Base-by-base conservation (phyloP, 2,329 filamentous ascomycete species). In the Tolypocladium pustulatum region DNA sequence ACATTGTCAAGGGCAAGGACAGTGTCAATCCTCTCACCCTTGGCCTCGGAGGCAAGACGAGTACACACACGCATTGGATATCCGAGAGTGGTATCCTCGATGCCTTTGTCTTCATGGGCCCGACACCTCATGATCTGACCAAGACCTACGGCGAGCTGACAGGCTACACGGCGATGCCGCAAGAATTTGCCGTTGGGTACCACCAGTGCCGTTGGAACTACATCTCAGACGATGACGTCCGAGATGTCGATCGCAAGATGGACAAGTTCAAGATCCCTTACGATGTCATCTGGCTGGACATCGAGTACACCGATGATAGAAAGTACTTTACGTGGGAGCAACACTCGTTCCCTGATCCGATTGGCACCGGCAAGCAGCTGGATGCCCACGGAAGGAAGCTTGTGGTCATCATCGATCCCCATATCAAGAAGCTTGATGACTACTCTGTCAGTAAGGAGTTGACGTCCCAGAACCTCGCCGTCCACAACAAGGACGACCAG, bases 151-250 rank as follows among this genome's bases (percentile, higher is more conserved):
- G 87, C 62, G 90, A 96, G 71, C 83, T 99, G 53, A 99, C 94
- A 10, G 94, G 94, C 32, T 93, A 87, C 68, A 94, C 91, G 36
- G 87, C 92, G 61, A 83, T 99, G 73, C 94, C 94, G 1, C 91
- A 96, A 68, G 88, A 94, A 63, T 97, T 97, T 67, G 83, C 93
- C 2, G 85, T 99, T 64, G 94, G 85, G 15, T 97, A 97, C 73
- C 94, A 99, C 69, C 94, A 99, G 73, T 97, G 94, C 72, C 89
- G 94, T 66, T 99, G 94, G 94, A 99, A 99, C 76, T 99, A 99
- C 71, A 87, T 97, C 59, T 95, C 91, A 1, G 93, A 97, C 67
- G 91, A 97, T 63, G 94, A 99, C 73, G 92, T 99, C 60, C 95
- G 90, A 72, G 92, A 97, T 68, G 93, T 99, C 49, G 92, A 97